A percentile compares a stretch with the other conserved stretches of the same genome.
Conservation (phyloP, 2,329 filamentous ascomycete species). For the Penicillium olsonii region DNA sequence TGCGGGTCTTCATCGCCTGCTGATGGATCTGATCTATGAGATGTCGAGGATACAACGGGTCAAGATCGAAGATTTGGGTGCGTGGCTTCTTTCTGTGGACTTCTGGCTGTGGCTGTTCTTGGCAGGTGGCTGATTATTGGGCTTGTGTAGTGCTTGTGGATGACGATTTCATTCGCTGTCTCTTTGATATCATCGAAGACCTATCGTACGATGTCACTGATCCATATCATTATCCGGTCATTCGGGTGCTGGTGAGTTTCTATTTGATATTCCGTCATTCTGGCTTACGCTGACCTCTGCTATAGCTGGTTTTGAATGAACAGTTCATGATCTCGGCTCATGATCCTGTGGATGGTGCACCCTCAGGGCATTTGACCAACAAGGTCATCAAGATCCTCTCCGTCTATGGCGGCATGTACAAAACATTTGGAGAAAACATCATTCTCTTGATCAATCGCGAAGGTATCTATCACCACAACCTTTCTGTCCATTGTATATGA, state of each 20-base stretch:
- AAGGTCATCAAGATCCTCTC: conserved; percentile 90
- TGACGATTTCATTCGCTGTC: conserved; percentile 78
- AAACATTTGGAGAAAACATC: conserved; percentile 96
- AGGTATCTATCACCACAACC: conserved; percentile 46
- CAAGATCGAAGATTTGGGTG: conserved; percentile 73
- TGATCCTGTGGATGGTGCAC: conserved; percentile 47
- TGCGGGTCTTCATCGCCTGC: conserved; percentile 71
- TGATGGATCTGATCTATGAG: conserved; percentile 91
- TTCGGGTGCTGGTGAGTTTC: conserved; percentile 77
- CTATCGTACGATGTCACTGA: conserved; percentile 84
- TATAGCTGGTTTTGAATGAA: conserved; percentile 88
- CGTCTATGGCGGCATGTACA: conserved; percentile 75
- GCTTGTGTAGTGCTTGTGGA: conserved; percentile 54
- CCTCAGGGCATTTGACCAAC: conserved; percentile 70
- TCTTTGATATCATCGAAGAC: conserved; percentile 86
- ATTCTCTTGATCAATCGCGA: conserved; percentile 94
- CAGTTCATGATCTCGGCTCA: conserved; percentile 87
- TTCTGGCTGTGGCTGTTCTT: background rate
- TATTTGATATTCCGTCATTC: background rate
- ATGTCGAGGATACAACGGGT: conserved; percentile 91
- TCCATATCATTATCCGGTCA: conserved; percentile 93
- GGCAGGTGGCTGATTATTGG: conserved; percentile 7
- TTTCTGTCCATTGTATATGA: background rate
- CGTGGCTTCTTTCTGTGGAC: conserved; percentile 32
- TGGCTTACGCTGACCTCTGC: background rate